These are phyloP conservation scores for Chlamydomonas applanata DNA, from an alignment of 139 green algal species.

Conservation along the genomic window DNA sequence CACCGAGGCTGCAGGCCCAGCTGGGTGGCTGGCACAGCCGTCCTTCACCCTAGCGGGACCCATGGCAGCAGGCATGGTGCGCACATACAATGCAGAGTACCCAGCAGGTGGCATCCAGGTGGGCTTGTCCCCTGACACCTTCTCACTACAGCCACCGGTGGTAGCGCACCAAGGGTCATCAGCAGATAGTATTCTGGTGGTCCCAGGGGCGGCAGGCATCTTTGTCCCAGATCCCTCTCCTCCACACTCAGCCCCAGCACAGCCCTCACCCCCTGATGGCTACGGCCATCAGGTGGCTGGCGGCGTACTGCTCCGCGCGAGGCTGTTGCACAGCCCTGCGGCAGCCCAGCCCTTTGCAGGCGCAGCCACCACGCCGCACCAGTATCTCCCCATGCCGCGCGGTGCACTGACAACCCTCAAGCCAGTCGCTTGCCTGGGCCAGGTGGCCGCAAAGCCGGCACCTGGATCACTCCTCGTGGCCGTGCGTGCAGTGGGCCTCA, in stretches of 20 bases:
- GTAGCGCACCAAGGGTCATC: too few relatives aligned
- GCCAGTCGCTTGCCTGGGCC: not conserved
- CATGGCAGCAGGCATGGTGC: constrained; percentile 31
- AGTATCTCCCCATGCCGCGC: constrained; percentile 31
- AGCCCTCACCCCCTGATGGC: constrained; percentile 27
- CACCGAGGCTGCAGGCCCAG: too few relatives aligned
- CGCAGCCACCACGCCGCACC: constrained; percentile 12
- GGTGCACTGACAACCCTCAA: constrained; percentile 38
- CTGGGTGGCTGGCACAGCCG: too few relatives aligned
- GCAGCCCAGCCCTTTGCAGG: too few relatives aligned
- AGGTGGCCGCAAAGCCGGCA: too few relatives aligned
- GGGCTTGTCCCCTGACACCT: not conserved
- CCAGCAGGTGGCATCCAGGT: constrained; percentile 5
- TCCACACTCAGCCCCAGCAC: too few relatives aligned
- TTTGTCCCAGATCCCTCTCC: too few relatives aligned
- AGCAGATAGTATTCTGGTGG: too few relatives aligned
- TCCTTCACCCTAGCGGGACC: not conserved
- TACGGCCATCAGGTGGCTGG: constrained; percentile 26
- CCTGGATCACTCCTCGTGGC: constrained; percentile 20
- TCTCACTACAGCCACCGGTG: not conserved
- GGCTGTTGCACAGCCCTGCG: constrained; percentile 20
- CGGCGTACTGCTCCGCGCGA: constrained; percentile 9
- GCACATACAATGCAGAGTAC: constrained; percentile 47
- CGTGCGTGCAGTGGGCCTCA: constrained; percentile 66
- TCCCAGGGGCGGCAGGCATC: too few relatives aligned